Percentiles rank a stretch among this genome's conserved stretches.
These are phyloP conservation scores for Tulasnella sp. DNA, from an alignment of 768 basidiomycete genomes.

Conservation along the genomic window DNA sequence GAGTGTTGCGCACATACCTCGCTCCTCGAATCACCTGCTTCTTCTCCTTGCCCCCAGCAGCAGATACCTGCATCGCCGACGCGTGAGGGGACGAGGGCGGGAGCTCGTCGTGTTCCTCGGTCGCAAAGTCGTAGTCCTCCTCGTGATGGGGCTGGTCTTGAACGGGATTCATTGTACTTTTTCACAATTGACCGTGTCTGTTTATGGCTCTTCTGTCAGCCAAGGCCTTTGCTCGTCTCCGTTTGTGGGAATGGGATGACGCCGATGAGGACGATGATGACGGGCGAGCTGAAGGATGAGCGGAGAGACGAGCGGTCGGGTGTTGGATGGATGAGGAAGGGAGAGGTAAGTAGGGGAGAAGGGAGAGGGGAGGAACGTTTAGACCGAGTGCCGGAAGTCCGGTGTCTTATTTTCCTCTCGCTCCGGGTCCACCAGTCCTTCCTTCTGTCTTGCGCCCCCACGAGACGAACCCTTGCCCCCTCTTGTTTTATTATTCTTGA, in stretches of 20 bases:
- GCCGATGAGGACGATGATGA: too few species aligned
- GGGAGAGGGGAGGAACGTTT: background rate
- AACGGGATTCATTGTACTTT: background rate
- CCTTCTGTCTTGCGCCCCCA: background rate
- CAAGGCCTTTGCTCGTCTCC: background rate
- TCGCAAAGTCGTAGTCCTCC: background rate
- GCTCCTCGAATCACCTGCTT: constrained; percentile 9
- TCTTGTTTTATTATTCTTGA: background rate
- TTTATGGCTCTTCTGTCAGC: background rate
- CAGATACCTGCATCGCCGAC: background rate
- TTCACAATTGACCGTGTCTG: background rate
- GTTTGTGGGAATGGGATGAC: background rate
- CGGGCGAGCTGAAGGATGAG: background rate
- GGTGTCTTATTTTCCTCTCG: background rate
- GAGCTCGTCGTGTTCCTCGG: background rate
- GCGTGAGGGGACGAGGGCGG: constrained; percentile 7
- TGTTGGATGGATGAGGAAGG: background rate
- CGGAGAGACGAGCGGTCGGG: background rate
- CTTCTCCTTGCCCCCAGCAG: background rate
- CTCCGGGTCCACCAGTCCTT: background rate
- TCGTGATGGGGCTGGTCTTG: background rate
- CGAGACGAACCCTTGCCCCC: background rate
- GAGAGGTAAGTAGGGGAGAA: background rate
- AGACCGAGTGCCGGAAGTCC: background rate
- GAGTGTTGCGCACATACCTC: background rate